These are phyloP conservation scores for Bisporella sp. DNA, from an alignment of 2,329 filamentous ascomycete genomes.

Conservation along the genomic window DNA sequence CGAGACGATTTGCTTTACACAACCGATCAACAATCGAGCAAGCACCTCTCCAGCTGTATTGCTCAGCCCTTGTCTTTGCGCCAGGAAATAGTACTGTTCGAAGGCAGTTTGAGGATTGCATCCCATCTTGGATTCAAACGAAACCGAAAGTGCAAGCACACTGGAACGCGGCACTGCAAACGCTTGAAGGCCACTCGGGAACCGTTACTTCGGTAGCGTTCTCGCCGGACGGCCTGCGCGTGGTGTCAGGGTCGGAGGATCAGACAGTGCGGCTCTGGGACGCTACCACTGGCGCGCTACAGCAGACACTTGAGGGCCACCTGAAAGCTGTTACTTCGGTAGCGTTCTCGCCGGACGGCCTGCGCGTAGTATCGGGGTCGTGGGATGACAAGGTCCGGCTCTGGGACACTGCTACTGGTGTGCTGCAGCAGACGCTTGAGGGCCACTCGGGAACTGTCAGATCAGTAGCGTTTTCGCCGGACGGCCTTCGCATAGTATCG, in stretches of 20 bases:
- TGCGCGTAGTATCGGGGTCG: too few relatives aligned
- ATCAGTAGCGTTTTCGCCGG: neutral
- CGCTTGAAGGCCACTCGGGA: neutral
- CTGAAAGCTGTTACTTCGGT: too few relatives aligned
- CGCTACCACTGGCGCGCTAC: slow-evolving; percentile 54
- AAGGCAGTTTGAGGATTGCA: neutral
- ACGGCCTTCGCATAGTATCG: neutral
- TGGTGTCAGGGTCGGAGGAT: neutral
- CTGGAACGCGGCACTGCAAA: neutral
- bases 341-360: slow-evolving; percentile 1
- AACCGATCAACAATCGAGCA: neutral
- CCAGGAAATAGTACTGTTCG: neutral
- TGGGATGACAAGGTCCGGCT: neutral
- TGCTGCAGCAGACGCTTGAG: neutral
- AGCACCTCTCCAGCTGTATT: neutral
- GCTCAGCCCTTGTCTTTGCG: neutral
- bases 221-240: neutral
- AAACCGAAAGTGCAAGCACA: neutral
- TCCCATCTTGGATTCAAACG: neutral
- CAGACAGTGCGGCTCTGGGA: slow-evolving; percentile 58
- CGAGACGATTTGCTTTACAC: neutral
- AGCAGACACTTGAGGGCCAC: slow-evolving; percentile 93
- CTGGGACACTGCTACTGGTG: neutral
- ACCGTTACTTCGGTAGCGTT: neutral
- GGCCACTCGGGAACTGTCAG: neutral